Percentiles rank a stretch among this genome's conserved stretches.
phyloP scores from a whole-genome alignment of 768 basidiomycete species.

The Naganishia randhawae region DNA sequence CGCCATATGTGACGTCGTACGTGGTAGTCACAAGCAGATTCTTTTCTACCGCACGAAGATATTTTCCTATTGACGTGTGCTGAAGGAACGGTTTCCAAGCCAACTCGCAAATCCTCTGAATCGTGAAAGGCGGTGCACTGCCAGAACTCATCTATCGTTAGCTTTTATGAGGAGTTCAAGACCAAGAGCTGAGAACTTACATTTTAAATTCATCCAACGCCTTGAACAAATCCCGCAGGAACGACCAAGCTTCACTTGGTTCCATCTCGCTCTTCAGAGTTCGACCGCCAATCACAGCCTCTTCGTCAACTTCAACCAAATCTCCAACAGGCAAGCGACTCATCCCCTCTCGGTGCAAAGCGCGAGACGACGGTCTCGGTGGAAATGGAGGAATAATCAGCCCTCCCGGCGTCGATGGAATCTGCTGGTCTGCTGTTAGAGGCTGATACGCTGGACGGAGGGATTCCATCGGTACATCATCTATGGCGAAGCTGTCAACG shows the following conservation, averaged over 20 bases:
- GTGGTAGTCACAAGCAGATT: slow-evolving; percentile 47
- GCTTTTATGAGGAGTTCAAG: not conserved
- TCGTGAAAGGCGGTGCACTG: slow-evolving; percentile 49
- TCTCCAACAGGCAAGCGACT: slow-evolving; percentile 12
- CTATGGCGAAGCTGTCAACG: slow-evolving; percentile 16
- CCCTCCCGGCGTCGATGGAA: slow-evolving; percentile 45
- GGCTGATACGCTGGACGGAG: not conserved
- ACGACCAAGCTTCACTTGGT: slow-evolving; percentile 40
- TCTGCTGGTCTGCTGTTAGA: not conserved
- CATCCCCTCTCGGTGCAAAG: not conserved
- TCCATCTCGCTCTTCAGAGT: slow-evolving; percentile 42
- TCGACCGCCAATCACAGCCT: slow-evolving; percentile 49
- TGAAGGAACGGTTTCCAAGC: slow-evolving; percentile 36
- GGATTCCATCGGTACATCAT: not conserved
- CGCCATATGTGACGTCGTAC: slow-evolving; percentile 30
- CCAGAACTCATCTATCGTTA: too few species aligned
- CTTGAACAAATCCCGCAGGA: slow-evolving; percentile 37
- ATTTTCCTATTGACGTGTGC: slow-evolving; percentile 47
- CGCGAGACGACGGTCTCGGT: slow-evolving; percentile 28
- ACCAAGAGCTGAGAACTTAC: slow-evolving; percentile 33
- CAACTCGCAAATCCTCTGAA: slow-evolving; percentile 50
- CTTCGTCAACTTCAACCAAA: slow-evolving; percentile 35
- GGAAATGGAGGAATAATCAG: slow-evolving; percentile 48
- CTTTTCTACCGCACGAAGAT: slow-evolving; percentile 49
- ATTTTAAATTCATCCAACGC: slow-evolving; percentile 42